phyloP scores from a whole-genome alignment of 202 grass and related monocot genomes.

The Eragrostis tef region DNA sequence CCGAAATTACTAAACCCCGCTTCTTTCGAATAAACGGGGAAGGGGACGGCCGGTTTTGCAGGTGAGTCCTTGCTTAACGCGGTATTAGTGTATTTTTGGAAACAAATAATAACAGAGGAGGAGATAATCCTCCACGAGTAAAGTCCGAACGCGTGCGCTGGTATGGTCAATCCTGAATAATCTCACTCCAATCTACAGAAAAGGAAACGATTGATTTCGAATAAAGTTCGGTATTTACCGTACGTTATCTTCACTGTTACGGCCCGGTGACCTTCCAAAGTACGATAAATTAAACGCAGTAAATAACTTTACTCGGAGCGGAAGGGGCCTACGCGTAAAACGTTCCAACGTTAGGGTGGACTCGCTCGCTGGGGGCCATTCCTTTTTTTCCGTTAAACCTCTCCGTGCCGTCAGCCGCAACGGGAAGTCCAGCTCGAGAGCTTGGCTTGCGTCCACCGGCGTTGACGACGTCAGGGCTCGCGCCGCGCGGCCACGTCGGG shows the following conservation, averaged over 20 bases:
- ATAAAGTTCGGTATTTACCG: background rate
- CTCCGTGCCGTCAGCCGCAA: slow-evolving; percentile 37
- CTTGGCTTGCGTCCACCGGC: background rate
- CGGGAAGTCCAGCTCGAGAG: slow-evolving; percentile 23
- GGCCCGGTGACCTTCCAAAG: background rate
- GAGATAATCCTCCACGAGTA: background rate
- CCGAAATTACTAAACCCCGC: slow-evolving; percentile 28
- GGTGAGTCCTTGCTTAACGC: background rate
- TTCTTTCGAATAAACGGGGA: slow-evolving; percentile 37
- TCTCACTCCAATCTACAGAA: background rate
- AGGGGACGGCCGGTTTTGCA: slow-evolving; percentile 25
- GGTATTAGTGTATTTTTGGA: background rate
- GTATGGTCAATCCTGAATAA: background rate
- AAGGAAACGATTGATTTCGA: slow-evolving; percentile 14
- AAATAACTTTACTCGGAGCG: background rate
- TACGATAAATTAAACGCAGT: background rate
- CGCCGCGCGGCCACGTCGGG: slow-evolving; percentile 29
- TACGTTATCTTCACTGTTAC: background rate
- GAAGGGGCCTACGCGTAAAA: background rate
- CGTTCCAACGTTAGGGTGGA: slow-evolving; percentile 16
- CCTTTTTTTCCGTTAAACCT: background rate
- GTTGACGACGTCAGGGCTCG: slow-evolving; percentile 55
- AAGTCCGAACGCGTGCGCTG: background rate
- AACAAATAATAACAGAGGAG: background rate
- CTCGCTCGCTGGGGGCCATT: slow-evolving; percentile 26